Base-by-base conservation (phyloP, 2,329 filamentous ascomycete species). In the Colletotrichum tabaci region DNA sequence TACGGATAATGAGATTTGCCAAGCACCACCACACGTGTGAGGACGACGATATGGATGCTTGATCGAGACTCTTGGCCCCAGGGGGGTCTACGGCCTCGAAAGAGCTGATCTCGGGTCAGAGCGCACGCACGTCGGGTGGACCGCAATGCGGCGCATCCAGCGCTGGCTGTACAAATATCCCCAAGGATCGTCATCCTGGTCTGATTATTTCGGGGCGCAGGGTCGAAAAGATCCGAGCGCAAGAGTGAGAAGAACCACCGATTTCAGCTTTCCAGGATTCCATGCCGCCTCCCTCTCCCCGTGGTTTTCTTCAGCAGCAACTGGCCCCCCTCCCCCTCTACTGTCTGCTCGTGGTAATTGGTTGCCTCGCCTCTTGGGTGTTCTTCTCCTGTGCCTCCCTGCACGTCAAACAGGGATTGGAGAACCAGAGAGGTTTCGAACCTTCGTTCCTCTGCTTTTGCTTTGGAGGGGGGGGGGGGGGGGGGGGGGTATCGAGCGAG, bases 191-290 rank as follows among this genome's bases (percentile, higher is more conserved):
- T 9, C 30, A 30, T 30, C 53, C 61, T 47, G 56, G 55, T 40
- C 47, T 46, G 21, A 44, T 61, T 60, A 30, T 30, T 60, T 16
- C 15, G 23, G n/a, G 64, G 56, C 38, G 30, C 10, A 21, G 62
- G 15, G 44, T 56, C 8, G 38, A n/a, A 56, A 64, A 18, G 38
- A 44, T 64, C 46, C 42, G 30, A 47, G 52, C 26, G 52, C 26
- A 16, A 6, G 1, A 5, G 50, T 26, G 9, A 12, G 4, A 30
- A 7, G 30, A n/a, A 38, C 52, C 52, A 12, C n/a, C 50, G 52
- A 38, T 42, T 66, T n/a, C 46, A 42, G 40, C 62, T 21, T 21
- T 47, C 57, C 52, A 38, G 21, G 44, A 23, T 21, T 21, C n/a
- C 5, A 9, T 49, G 46, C n/a, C 46, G 18, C 46, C 6, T 16